A percentile compares a stretch with the other conserved stretches of the same genome.
phyloP scores from a whole-genome alignment of 78 protist species.

The Ministeria vibrans region DNA sequence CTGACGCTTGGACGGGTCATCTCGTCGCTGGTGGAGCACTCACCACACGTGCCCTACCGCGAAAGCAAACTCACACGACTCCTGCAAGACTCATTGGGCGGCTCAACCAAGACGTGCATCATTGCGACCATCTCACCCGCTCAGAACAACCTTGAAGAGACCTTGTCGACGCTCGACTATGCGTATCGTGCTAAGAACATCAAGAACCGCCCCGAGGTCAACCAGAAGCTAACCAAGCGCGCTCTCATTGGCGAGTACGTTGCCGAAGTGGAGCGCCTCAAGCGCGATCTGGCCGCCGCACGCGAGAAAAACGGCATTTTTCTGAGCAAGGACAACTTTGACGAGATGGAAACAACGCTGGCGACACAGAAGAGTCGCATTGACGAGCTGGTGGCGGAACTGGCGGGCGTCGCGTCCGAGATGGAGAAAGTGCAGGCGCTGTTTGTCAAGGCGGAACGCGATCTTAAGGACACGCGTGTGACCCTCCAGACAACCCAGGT shows the following conservation, averaged over 20 bases:
- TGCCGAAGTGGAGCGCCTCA: conserved; percentile 38
- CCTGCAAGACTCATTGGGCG: conserved; percentile 93
- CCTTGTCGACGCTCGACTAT: conserved; percentile 78
- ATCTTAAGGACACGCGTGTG: neutral
- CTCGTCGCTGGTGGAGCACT: conserved; percentile 52
- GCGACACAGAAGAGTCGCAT: neutral
- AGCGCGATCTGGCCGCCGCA: conserved; percentile 35
- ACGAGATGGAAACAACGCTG: neutral
- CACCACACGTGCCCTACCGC: conserved; percentile 72
- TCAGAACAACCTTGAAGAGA: conserved; percentile 57
- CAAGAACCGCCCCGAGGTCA: conserved; percentile 76
- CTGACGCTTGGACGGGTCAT: conserved; percentile 88
- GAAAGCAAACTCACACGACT: conserved; percentile 77
- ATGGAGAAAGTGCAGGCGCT: neutral
- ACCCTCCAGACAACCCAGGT: neutral
- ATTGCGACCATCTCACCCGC: conserved; percentile 88
- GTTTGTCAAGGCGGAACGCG: neutral
- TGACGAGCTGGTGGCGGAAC: neutral
- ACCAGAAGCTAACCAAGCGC: conserved; percentile 63
- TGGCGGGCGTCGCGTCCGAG: no score
- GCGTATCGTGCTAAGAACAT: conserved; percentile 80
- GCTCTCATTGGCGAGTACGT: conserved; percentile 31
- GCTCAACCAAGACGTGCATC: conserved; percentile 84
- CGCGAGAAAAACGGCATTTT: conserved; percentile 55
- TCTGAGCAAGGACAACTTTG: neutral